These are phyloP conservation scores for Coemansia javaensis DNA, from an alignment of 192 early-diverging fungal genomes.

Conservation along the genomic window DNA sequence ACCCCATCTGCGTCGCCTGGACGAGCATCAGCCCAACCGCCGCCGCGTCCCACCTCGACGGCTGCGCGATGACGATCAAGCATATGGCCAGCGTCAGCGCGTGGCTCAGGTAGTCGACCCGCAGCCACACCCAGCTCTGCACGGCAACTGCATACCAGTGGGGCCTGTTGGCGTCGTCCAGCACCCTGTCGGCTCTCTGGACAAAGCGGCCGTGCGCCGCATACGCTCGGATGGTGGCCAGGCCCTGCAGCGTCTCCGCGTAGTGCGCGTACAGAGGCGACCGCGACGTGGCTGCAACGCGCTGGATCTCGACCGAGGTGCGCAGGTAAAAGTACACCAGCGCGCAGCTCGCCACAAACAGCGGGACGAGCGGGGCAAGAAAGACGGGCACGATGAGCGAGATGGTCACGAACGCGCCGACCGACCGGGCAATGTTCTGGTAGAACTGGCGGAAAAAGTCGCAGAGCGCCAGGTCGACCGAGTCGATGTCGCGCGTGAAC, in stretches of 20 bases:
- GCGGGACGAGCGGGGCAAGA: constrained; percentile 63
- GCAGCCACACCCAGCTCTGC: constrained; percentile 44
- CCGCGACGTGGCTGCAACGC: constrained; percentile 78
- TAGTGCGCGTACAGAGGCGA: constrained; percentile 83
- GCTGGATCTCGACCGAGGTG: constrained; percentile 81
- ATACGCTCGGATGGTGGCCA: constrained; percentile 87
- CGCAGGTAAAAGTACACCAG: constrained; percentile 71
- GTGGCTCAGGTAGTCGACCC: constrained; percentile 30
- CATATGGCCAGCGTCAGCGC: constrained; percentile 26
- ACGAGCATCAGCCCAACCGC: constrained; percentile 39
- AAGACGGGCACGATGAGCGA: constrained; percentile 63
- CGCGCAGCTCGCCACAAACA: constrained; percentile 70
- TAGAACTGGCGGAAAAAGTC: constrained; percentile 65
- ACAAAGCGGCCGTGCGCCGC: constrained; percentile 24
- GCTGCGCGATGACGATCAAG: constrained; percentile 29
- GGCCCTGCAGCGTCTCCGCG: constrained; percentile 70
- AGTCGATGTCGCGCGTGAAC: constrained; percentile 64
- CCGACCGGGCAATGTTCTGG: constrained; percentile 38
- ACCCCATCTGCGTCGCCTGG: constrained; percentile 42
- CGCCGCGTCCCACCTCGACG: constrained; percentile 33
- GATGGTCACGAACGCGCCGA: constrained; percentile 42
- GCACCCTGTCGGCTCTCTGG: constrained; percentile 3
- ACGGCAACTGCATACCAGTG: constrained; percentile 35
- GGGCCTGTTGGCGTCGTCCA: constrained; percentile 38
- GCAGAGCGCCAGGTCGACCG: constrained; percentile 55